A percentile compares a stretch with the other conserved stretches of the same genome.
phyloP scores from a whole-genome alignment of 2,329 filamentous ascomycete species.

The Trichoderma atroviride region DNA sequence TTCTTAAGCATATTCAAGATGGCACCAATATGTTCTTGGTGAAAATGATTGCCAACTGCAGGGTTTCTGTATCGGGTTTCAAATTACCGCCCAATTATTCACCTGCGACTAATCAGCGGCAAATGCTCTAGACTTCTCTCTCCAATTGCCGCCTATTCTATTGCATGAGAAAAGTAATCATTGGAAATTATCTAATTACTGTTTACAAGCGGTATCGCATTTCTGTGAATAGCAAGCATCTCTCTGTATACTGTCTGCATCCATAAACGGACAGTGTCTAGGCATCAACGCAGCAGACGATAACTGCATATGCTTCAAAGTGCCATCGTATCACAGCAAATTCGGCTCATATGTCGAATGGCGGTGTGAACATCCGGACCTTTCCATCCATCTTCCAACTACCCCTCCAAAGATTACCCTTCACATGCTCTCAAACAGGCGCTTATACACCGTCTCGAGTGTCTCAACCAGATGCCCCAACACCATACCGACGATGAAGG shows the following conservation, averaged over 20 bases:
- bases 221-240: background rate
- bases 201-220: background rate
- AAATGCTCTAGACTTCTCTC: background rate
- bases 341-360: background rate
- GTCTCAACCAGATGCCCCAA: slow-evolving; percentile 4
- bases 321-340: background rate
- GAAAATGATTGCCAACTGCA: background rate
- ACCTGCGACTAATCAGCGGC: background rate
- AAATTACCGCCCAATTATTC: background rate
- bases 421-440: slow-evolving; percentile 5
- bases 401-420: background rate
- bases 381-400: background rate
- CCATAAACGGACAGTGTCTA: background rate
- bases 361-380: slow-evolving; percentile 10
- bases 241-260: background rate
- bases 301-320: background rate
- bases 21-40: background rate
- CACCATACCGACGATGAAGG: background rate
- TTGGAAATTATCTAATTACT: background rate
- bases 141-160: too few species aligned
- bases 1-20: background rate
- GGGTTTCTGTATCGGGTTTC: background rate
- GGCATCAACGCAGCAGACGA: background rate
- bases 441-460: background rate
- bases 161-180: background rate